Percentiles rank a stretch among this genome's conserved stretches.
Evolutionary conservation across 1,284 basidiomycete species (phyloP).

Genomic region (Cutaneotrichosporon daszewskae): DNA sequence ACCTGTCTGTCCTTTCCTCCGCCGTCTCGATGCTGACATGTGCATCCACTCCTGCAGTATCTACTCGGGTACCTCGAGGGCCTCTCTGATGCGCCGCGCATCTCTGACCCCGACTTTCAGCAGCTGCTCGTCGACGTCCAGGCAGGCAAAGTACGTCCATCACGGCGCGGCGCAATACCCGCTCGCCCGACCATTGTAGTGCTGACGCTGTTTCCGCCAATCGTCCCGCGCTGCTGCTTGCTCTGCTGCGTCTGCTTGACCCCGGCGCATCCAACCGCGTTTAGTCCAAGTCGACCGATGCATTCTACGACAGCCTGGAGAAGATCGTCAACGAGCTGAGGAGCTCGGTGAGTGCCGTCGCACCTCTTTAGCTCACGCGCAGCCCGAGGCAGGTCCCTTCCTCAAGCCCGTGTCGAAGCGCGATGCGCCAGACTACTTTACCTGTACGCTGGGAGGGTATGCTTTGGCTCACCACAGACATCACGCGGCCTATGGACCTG

Average conservation of each 20-base stretch:
- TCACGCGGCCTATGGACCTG: slow-evolving; percentile 88
- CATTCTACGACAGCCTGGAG: slow-evolving; percentile 86
- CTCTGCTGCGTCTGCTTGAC: neutral
- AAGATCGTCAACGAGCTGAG: slow-evolving; percentile 76
- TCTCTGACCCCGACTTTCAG: slow-evolving; percentile 45
- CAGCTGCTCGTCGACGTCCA: slow-evolving; percentile 47
- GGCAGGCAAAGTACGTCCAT: slow-evolving; percentile 45
- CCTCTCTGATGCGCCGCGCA: slow-evolving; percentile 41
- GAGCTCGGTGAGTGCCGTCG: slow-evolving; percentile 58
- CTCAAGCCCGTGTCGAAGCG: slow-evolving; percentile 78
- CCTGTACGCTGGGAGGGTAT: slow-evolving; percentile 52
- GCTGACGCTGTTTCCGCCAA: slow-evolving; percentile 2
- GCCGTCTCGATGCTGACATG: slow-evolving; percentile 11
- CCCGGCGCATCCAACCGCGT: too few relatives aligned
- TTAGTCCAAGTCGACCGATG: slow-evolving; percentile 65
- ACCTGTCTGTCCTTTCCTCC: neutral
- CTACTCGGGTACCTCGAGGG: slow-evolving; percentile 47
- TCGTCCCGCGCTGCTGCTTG: neutral
- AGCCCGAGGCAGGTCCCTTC: slow-evolving; percentile 81
- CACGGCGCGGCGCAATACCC: neutral
- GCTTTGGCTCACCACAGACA: slow-evolving; percentile 55
- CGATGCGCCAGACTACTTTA: slow-evolving; percentile 81
- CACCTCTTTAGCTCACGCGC: slow-evolving; percentile 24
- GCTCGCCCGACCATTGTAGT: slow-evolving; percentile 1
- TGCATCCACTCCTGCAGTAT: slow-evolving; percentile 44